Percentiles rank a stretch among this genome's conserved stretches.
Evolutionary conservation across 352 stramenopile genomes (phyloP).

Genomic region (Globisporangium recalcitrans): DNA sequence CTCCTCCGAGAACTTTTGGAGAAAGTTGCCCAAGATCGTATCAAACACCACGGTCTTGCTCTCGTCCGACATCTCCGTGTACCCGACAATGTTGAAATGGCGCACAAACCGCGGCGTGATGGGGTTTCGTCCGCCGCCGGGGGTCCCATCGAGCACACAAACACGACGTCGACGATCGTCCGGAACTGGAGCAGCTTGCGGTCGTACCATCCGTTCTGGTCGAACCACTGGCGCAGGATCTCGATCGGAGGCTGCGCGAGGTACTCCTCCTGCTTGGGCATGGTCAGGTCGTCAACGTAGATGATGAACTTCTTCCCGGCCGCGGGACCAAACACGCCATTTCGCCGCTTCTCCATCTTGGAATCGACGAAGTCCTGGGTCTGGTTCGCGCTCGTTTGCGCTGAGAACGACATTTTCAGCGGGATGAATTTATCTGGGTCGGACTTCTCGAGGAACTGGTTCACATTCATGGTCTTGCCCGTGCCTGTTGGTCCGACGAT

Average conservation of each 20-base stretch:
- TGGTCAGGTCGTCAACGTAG: constrained; percentile 95
- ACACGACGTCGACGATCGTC: constrained; percentile 88
- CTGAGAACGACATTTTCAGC: constrained; percentile 90
- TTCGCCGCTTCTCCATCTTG: constrained; percentile 92
- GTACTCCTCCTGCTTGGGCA: constrained; percentile 93
- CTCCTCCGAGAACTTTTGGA: constrained; percentile 62
- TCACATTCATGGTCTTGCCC: constrained; percentile 94
- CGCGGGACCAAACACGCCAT: constrained; percentile 90
- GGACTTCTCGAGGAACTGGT: constrained; percentile 86
- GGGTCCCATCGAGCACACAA: constrained; percentile 83
- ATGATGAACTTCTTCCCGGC: constrained; percentile 91
- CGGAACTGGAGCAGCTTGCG: constrained; percentile 89
- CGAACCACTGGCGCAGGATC: constrained; percentile 93
- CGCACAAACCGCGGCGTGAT: constrained; percentile 78
- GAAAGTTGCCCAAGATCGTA: constrained; percentile 74
- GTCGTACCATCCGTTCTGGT: constrained; percentile 94
- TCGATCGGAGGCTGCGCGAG: constrained; percentile 94
- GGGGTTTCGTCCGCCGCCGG: constrained; percentile 69
- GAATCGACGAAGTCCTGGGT: constrained; percentile 92
- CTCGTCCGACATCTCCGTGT: constrained; percentile 79
- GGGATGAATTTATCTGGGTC: constrained; percentile 90
- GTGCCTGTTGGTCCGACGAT: constrained; percentile 93
- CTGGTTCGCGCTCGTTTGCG: constrained; percentile 90
- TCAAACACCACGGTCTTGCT: constrained; percentile 82
- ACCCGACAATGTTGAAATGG: constrained; percentile 85